Evolutionary conservation across 1,284 basidiomycete species (phyloP).

Genomic region (Exsudoporus floridanus): DNA sequence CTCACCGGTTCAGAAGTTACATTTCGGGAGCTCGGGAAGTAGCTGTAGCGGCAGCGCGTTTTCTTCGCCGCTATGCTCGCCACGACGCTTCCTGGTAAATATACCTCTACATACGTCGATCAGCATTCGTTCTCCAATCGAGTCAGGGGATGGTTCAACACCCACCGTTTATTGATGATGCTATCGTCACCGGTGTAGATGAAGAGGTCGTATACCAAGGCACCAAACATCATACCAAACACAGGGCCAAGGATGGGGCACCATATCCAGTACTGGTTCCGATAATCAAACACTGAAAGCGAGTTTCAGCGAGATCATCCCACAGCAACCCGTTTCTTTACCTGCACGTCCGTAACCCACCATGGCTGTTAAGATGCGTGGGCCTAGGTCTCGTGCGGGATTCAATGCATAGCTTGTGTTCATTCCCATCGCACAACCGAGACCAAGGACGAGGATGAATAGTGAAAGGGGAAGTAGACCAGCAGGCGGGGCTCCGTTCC

Average conservation of each 20-base stretch:
- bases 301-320: background rate
- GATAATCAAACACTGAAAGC: conserved; percentile 41
- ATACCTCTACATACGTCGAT: background rate
- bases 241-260: conserved; percentile 60
- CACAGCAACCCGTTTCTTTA: conserved; percentile 6
- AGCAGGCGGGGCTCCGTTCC: conserved; percentile 46
- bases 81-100: background rate
- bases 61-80: background rate
- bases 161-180: conserved; percentile 48
- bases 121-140: background rate
- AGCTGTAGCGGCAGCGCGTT: background rate
- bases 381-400: conserved; percentile 60
- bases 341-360: conserved; percentile 52
- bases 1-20: background rate
- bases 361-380: conserved; percentile 54
- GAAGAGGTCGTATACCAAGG: conserved; percentile 50
- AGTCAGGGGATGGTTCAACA: background rate
- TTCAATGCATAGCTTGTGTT: conserved; percentile 60
- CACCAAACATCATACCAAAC: conserved; percentile 49
- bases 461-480: conserved; percentile 52
- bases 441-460: conserved; percentile 54
- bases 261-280: conserved; percentile 73
- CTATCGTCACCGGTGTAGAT: conserved; percentile 52
- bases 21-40: background rate
- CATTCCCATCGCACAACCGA: conserved; percentile 51